phyloP scores from a whole-genome alignment of 192 early-diverging fungal genomes.

The Coemansia umbellata region DNA sequence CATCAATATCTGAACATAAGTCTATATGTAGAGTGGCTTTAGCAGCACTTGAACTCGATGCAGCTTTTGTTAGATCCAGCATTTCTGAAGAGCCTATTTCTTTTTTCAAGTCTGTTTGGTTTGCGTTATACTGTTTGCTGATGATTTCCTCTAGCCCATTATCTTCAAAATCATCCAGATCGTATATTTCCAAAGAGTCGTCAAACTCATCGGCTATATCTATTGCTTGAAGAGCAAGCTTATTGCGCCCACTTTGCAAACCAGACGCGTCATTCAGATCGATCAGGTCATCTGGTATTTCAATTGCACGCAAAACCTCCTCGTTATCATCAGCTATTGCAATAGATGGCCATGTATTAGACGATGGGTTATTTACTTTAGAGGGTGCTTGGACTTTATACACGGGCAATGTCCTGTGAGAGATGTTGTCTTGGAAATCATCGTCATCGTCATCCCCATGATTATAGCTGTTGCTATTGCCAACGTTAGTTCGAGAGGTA shows the following conservation, averaged over 20 bases:
- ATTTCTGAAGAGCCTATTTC: too few species aligned
- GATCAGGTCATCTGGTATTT: slow-evolving; percentile 25
- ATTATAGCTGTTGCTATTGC: not conserved
- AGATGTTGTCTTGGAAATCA: slow-evolving; percentile 21
- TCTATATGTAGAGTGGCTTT: slow-evolving; percentile 7
- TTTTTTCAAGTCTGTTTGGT: too few species aligned
- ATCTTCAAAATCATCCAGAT: slow-evolving; percentile 27
- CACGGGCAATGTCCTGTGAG: not conserved
- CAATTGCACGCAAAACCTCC: slow-evolving; percentile 19
- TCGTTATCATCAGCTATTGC: slow-evolving; percentile 18
- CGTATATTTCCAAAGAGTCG: slow-evolving; percentile 14
- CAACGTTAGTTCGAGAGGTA: too few species aligned
- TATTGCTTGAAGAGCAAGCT: not conserved
- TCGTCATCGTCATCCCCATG: slow-evolving; percentile 18
- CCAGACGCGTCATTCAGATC: not conserved
- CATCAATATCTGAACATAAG: slow-evolving; percentile 24
- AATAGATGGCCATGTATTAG: not conserved
- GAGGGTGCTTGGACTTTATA: not conserved
- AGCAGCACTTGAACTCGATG: not conserved
- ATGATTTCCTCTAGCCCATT: not conserved
- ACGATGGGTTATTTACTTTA: not conserved
- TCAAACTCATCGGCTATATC: not conserved
- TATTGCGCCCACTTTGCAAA: too few species aligned
- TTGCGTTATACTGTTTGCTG: not conserved
- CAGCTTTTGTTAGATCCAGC: not conserved